Evolutionary conservation across 352 stramenopile species (phyloP).

Genomic region (Globisporangium parvum): DNA sequence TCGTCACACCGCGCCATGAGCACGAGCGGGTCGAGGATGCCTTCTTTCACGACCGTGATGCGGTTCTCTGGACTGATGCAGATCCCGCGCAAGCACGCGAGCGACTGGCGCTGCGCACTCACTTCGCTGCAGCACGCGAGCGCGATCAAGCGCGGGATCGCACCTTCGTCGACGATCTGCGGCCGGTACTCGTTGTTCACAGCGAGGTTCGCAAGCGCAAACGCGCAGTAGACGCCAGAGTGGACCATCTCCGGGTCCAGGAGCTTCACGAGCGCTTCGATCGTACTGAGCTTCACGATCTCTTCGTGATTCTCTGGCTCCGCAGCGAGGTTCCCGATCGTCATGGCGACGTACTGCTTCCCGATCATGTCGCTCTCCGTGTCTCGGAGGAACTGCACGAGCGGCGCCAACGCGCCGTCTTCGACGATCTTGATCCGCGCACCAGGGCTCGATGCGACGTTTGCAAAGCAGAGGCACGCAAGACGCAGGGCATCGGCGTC

Average conservation of each 20-base stretch:
- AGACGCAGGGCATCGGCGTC: slow-evolving; percentile 93
- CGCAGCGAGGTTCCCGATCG: slow-evolving; percentile 93
- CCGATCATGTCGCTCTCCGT: slow-evolving; percentile 85
- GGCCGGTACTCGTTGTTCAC: slow-evolving; percentile 92
- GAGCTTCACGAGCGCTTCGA: slow-evolving; percentile 89
- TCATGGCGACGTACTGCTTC: slow-evolving; percentile 95
- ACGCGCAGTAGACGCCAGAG: slow-evolving; percentile 88
- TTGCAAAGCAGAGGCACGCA: slow-evolving; percentile 92
- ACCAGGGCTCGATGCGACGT: slow-evolving; percentile 85
- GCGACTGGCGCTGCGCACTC: slow-evolving; percentile 89
- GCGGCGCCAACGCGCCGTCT: slow-evolving; percentile 81
- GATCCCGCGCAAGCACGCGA: slow-evolving; percentile 90
- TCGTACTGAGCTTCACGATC: slow-evolving; percentile 88
- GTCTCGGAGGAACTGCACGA: slow-evolving; percentile 90
- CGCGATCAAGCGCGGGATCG: slow-evolving; percentile 91
- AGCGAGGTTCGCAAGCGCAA: slow-evolving; percentile 92
- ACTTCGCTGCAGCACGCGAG: slow-evolving; percentile 93
- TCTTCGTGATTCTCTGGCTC: slow-evolving; percentile 94
- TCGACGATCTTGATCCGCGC: slow-evolving; percentile 92
- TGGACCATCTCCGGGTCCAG: slow-evolving; percentile 87
- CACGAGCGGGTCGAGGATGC: slow-evolving; percentile 93
- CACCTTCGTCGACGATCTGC: slow-evolving; percentile 90
- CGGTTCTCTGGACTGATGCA: slow-evolving; percentile 91
- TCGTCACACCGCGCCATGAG: slow-evolving; percentile 93
- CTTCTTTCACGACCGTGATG: slow-evolving; percentile 87